These are phyloP conservation scores for Microbotryum silenes-acaulis DNA, from an alignment of 1,284 basidiomycete species.

Conservation along the genomic window DNA sequence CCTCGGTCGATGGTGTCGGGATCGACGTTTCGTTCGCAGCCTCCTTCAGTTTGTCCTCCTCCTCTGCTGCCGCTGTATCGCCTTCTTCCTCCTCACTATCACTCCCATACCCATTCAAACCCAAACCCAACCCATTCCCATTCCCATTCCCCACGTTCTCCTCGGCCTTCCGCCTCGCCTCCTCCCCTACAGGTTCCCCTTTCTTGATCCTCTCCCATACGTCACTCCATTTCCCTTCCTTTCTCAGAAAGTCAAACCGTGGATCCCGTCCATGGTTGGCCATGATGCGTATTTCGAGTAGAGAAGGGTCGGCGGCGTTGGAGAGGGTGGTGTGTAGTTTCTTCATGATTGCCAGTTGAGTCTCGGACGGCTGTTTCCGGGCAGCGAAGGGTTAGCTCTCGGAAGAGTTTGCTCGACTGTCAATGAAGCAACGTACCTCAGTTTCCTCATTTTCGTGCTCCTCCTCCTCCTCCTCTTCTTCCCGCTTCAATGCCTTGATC, in stretches of 20 bases:
- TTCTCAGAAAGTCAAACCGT: conserved; percentile 18
- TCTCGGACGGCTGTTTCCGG: conserved; percentile 5
- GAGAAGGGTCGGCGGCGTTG: conserved; percentile 13
- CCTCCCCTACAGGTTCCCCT: conserved; percentile 1
- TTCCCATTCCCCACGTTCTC: neutral
- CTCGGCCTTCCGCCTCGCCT: neutral
- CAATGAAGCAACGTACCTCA: neutral
- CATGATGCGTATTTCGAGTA: conserved; percentile 30
- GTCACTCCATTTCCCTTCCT: conserved; percentile 11
- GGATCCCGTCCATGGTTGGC: conserved; percentile 25
- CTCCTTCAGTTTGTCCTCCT: neutral
- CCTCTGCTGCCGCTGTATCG: neutral
- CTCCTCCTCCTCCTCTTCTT: neutral
- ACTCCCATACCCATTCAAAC: conserved; percentile 20
- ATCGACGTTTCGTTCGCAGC: no score
- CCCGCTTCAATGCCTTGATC: conserved; percentile 1
- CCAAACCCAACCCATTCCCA: neutral
- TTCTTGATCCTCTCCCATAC: conserved; percentile 18
- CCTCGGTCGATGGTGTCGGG: no score
- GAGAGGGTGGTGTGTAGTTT: conserved; percentile 20
- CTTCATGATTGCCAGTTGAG: conserved; percentile 21
- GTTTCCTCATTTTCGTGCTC: neutral
- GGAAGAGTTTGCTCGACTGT: neutral
- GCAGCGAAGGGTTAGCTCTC: no score
- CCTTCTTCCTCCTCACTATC: conserved; percentile 5